Evolutionary conservation across 2,329 filamentous ascomycete species (phyloP).

Genomic region (Emericellopsis cladophorae): DNA sequence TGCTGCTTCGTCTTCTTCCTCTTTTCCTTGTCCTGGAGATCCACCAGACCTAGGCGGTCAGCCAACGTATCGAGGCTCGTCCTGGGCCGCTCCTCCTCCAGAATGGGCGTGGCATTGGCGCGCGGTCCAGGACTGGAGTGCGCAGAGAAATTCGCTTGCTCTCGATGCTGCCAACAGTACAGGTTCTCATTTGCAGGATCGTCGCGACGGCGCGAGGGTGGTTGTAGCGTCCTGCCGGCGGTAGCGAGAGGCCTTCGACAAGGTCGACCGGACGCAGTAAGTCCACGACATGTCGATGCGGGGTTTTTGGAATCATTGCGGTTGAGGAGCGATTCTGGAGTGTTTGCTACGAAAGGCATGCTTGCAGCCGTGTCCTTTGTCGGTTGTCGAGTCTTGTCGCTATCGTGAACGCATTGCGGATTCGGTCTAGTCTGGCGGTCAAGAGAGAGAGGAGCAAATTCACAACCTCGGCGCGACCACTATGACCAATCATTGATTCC

Average conservation of each 20-base stretch:
- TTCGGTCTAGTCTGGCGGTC: too few species aligned
- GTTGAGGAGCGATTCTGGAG: constrained; percentile 67
- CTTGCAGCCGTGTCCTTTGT: neutral
- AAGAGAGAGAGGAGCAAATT: too few species aligned
- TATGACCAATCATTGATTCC: neutral
- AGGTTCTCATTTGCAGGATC: constrained; percentile 46
- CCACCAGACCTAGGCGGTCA: constrained; percentile 64
- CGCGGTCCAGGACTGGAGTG: constrained; percentile 31
- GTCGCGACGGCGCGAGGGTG: constrained; percentile 7
- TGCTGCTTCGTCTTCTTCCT: constrained; percentile 9
- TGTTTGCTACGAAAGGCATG: constrained; percentile 36
- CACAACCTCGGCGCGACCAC: too few species aligned
- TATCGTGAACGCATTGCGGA: neutral
- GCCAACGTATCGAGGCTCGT: constrained; percentile 75
- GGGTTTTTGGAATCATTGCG: constrained; percentile 80
- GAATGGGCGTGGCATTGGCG: constrained; percentile 33
- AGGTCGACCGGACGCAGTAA: constrained; percentile 70
- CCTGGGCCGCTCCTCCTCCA: constrained; percentile 43
- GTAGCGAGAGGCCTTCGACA: constrained; percentile 62
- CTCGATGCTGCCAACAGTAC: constrained; percentile 94
- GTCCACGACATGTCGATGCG: constrained; percentile 72
- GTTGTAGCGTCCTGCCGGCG: constrained; percentile 13
- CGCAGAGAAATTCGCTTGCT: constrained; percentile 52
- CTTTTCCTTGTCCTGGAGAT: constrained; percentile 37
- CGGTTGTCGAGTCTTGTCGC: neutral